These are phyloP conservation scores for Gilbertella persicaria DNA, from an alignment of 371 early-diverging fungal species.

Conservation along the genomic window DNA sequence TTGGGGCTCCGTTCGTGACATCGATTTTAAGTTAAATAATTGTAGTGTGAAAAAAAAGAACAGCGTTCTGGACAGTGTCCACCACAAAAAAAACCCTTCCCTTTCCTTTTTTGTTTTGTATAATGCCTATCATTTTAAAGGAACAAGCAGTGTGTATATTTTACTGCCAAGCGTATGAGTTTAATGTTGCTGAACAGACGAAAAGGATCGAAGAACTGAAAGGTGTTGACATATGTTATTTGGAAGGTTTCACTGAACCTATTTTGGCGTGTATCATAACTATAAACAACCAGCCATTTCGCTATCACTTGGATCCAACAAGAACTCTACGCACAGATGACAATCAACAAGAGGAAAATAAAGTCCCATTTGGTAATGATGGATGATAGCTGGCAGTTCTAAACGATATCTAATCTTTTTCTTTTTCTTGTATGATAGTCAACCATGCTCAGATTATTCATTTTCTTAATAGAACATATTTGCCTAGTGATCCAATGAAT, in stretches of 20 bases:
- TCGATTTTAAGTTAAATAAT: no score
- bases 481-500: conserved; percentile 23
- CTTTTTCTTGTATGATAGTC: conserved; percentile 17
- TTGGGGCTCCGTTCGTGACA: no score
- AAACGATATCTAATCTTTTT: conserved; percentile 3
- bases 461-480: conserved; percentile 16
- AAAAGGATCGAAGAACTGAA: conserved; percentile 21
- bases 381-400: conserved; percentile 15
- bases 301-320: conserved; percentile 22
- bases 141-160: conserved; percentile 22
- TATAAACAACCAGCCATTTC: conserved; percentile 23
- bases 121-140: conserved; percentile 17
- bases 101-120: conserved; percentile 16
- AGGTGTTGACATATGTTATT: conserved; percentile 21
- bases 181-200: conserved; percentile 19
- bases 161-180: conserved; percentile 23
- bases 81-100: no score
- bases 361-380: conserved; percentile 21
- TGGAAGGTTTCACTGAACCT: conserved; percentile 17
- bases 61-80: no score
- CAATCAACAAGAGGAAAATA: conserved; percentile 20
- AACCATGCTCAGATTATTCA: conserved; percentile 23
- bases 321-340: conserved; percentile 21
- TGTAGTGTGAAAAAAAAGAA: no score
- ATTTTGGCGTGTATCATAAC: conserved; percentile 15